These are phyloP conservation scores for Aspergillus sp. DNA, from an alignment of 2,329 filamentous ascomycete species.

Conservation along the genomic window DNA sequence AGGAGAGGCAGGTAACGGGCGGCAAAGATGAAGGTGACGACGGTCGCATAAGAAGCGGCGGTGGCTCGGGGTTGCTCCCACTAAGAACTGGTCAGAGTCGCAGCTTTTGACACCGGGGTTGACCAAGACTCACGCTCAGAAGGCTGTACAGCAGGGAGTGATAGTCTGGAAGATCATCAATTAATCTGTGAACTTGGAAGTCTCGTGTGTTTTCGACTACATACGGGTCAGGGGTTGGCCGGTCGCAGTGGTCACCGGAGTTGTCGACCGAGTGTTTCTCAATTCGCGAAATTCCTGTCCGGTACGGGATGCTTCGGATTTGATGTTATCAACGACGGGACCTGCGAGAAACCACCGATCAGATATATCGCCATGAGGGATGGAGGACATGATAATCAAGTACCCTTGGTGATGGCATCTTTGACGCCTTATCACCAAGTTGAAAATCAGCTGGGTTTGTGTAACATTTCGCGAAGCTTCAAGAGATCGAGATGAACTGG, in stretches of 20 bases:
- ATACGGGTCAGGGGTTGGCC: constrained; percentile 63
- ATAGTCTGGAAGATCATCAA: constrained; percentile 51
- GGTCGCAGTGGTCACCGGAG: constrained; percentile 56
- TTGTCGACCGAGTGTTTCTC: constrained; percentile 53
- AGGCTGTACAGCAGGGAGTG: constrained; percentile 67
- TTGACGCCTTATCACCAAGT: constrained; percentile 19
- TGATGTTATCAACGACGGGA: constrained; percentile 58
- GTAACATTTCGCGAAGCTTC: constrained; percentile 6
- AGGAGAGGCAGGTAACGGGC: constrained; percentile 63
- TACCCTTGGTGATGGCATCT: constrained; percentile 29
- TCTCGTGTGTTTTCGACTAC: constrained; percentile 21
- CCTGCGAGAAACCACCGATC: constrained; percentile 33
- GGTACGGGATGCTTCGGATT: constrained; percentile 57
- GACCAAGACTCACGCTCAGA: constrained; percentile 53
- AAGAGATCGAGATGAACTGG: constrained; percentile 13
- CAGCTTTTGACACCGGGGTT: not conserved
- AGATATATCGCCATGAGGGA: constrained; percentile 14
- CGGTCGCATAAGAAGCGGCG: constrained; percentile 57
- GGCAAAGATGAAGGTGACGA: constrained; percentile 61
- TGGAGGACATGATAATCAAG: not conserved
- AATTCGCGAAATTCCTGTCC: constrained; percentile 59
- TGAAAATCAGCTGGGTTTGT: constrained; percentile 17
- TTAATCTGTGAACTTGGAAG: constrained; percentile 2
- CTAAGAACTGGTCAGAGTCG: constrained; percentile 30
- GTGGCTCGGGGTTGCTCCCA: constrained; percentile 68